Conservation (phyloP, 805 yeast genomes). For the Yarrowia hollandica region DNA sequence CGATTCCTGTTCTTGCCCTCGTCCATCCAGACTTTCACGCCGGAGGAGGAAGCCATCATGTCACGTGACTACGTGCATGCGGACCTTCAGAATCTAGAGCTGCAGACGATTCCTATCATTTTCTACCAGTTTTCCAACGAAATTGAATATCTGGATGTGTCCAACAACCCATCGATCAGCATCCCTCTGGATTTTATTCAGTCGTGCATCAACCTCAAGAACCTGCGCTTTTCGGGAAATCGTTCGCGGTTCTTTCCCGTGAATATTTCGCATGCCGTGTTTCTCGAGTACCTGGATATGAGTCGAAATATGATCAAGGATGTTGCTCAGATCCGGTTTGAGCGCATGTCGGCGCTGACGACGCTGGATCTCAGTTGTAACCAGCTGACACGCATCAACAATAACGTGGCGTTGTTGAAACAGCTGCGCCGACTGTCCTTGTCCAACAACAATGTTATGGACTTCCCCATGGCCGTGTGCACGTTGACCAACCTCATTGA, state of each 20-base stretch:
- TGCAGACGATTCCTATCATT: conserved; percentile 81
- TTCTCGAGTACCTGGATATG: conserved; percentile 65
- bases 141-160: conserved; percentile 77
- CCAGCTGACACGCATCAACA: conserved; percentile 63
- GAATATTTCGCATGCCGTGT: conserved; percentile 67
- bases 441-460: conserved; percentile 68
- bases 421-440: conserved; percentile 52
- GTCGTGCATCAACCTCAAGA: conserved; percentile 66
- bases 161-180: conserved; percentile 81
- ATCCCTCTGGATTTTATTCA: conserved; percentile 85
- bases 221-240: conserved; percentile 67
- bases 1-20: conserved; percentile 69
- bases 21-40: conserved; percentile 58
- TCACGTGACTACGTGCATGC: conserved; percentile 70
- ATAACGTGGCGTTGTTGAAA: conserved; percentile 53
- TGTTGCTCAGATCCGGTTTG: conserved; percentile 56
- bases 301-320: conserved; percentile 67
- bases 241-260: conserved; percentile 74
- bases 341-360: conserved; percentile 53
- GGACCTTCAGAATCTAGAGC: conserved; percentile 66
- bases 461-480: conserved; percentile 60
- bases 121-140: conserved; percentile 78
- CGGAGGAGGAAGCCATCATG: conserved; percentile 66
- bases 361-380: conserved; percentile 73
- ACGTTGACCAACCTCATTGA: conserved; percentile 58